phyloP scores from a whole-genome alignment of 371 early-diverging fungal species.

The Umbelopsis sp. region DNA sequence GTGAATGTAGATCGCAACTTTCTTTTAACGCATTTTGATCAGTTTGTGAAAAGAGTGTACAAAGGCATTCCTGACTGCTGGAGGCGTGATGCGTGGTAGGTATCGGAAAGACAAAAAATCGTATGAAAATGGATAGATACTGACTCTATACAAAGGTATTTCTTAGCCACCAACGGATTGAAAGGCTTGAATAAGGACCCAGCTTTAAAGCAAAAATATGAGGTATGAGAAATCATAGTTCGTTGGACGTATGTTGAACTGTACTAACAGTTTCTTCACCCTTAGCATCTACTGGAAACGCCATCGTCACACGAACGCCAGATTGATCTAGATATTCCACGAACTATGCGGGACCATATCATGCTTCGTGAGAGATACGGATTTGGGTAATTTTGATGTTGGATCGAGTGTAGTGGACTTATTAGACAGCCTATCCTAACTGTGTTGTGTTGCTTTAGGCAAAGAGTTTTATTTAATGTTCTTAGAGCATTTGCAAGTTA shows the following conservation, averaged over 20 bases:
- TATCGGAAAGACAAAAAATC: background rate
- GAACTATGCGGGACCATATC: slow-evolving; percentile 65
- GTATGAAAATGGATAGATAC: background rate
- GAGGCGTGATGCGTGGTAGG: slow-evolving; percentile 65
- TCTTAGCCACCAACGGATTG: slow-evolving; percentile 27
- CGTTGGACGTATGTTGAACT: no score
- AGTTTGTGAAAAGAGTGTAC: slow-evolving; percentile 58
- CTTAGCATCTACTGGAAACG: slow-evolving; percentile 27
- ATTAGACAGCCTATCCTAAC: background rate
- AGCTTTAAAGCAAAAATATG: slow-evolving; percentile 27
- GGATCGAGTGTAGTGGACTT: background rate
- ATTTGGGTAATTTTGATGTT: slow-evolving; percentile 50
- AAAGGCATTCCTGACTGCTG: slow-evolving; percentile 74
- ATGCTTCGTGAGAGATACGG: slow-evolving; percentile 71
- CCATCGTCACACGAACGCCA: slow-evolving; percentile 60
- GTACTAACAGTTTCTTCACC: background rate
- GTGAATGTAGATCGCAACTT: background rate
- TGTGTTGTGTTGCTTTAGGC: slow-evolving; percentile 34
- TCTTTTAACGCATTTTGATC: background rate
- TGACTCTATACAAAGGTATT: slow-evolving; percentile 27
- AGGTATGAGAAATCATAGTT: slow-evolving; percentile 20
- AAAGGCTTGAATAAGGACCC: slow-evolving; percentile 23
- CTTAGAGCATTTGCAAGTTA: slow-evolving; percentile 87
- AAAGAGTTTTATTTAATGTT: slow-evolving; percentile 78
- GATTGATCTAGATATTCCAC: slow-evolving; percentile 70